Evolutionary conservation across 2,329 filamentous ascomycete species (phyloP), one percentile per base, ranked within the genome.

Genomic region (Chrysosporium keratinophilum): DNA sequence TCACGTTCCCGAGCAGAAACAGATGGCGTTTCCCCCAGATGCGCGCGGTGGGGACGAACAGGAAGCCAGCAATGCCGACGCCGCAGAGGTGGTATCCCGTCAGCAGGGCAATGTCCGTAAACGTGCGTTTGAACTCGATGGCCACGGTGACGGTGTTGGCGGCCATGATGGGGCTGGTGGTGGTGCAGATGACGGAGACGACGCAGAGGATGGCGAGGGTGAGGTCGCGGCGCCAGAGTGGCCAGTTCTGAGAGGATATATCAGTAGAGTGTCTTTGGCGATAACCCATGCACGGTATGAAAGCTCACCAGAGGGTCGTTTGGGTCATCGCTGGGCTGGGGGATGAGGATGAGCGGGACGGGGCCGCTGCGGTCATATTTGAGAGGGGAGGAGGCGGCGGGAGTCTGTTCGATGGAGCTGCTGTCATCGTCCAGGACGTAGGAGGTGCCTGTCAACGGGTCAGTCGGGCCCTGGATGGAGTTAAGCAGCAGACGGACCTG

Each of bases 21-120:
- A 89, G 73, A 72, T 96, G 91, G 40, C 90, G 79, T 70, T 95
- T 96, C 39, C 91, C 91, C 87, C 88, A 96, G 58, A 96, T 84
- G 54, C 90, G 81, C 17, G 87, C 88, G 0, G 85, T 87, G 0
- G 91, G 87, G 2, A 96, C 89, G 69, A 90, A 90, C 59, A 96
- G 76, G 67, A 93, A 81, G 49, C 87, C 89, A 1, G 85, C 85
- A 12, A 88, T 74, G 10, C 88, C 89, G 2, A 88, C 86, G 17
- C 88, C 91, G 28, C 90, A 79, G 17, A 96, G 77, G 67, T 88
- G 90, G 69, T 90, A 95, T 51, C 89, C 90, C 0, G 90, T 96
- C 40, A 95, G 73, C 11, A 93, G 74, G 2, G 89, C 89, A 55
- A 90, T 81, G 42, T 83, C 74, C n/a, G 84, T 86, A 63, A 95